These are phyloP conservation scores for Psidium guajava DNA, from an alignment of 345 rosid species.

Conservation along the genomic window DNA sequence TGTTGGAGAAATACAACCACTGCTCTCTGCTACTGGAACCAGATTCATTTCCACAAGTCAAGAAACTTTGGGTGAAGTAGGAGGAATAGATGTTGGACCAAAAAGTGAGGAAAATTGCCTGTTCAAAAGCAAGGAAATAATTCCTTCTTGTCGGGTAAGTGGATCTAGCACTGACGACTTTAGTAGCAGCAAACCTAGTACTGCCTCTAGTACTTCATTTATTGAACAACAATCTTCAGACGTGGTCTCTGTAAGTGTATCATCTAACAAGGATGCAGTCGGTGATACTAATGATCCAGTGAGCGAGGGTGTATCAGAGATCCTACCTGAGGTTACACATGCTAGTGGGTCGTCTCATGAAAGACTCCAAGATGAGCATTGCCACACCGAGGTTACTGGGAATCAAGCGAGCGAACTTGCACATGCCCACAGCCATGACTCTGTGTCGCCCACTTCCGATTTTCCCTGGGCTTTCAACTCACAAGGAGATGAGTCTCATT, in stretches of 20 bases:
- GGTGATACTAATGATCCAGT: constrained; percentile 30
- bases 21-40: constrained; percentile 16
- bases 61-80: constrained; percentile 11
- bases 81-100: constrained; percentile 9
- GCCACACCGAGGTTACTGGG: constrained; percentile 9
- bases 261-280: constrained; percentile 39
- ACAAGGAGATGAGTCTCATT: constrained; percentile 17
- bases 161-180: constrained; percentile 19
- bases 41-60: constrained; percentile 20
- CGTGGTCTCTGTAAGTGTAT: constrained; percentile 23
- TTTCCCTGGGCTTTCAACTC: constrained; percentile 1
- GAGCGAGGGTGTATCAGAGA: constrained; percentile 19
- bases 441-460: background rate
- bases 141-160: constrained; percentile 32
- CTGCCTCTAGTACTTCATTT: constrained; percentile 32
- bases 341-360: constrained; percentile 21
- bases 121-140: constrained; percentile 22
- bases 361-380: constrained; percentile 15
- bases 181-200: constrained; percentile 25
- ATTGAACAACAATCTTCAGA: constrained; percentile 38
- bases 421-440: background rate
- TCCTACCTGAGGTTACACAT: constrained; percentile 7
- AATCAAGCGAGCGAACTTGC: constrained; percentile 20
- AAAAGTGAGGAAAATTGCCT: constrained; percentile 18
- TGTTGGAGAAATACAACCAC: constrained; percentile 12